These are phyloP conservation scores for Colletotrichum sp. DNA, from an alignment of 2,329 filamentous ascomycete species.

Conservation along the genomic window DNA sequence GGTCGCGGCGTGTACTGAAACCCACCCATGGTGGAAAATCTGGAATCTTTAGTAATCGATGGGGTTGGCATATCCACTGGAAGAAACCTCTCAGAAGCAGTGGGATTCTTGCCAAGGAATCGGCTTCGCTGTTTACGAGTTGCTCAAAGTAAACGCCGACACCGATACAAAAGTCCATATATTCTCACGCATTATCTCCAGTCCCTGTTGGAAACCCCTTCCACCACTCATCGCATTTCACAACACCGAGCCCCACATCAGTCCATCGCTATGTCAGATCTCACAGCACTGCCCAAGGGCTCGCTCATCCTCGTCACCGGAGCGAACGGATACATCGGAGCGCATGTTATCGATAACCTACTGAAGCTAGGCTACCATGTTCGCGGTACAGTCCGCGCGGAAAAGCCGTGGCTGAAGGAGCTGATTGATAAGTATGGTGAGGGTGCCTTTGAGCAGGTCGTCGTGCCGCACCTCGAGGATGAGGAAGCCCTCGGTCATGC, in stretches of 20 bases:
- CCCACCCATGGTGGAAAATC: not conserved
- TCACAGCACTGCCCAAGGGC: constrained; percentile 26
- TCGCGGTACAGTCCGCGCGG: constrained; percentile 45
- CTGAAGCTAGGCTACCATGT: constrained; percentile 45
- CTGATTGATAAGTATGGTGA: constrained; percentile 37
- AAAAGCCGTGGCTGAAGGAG: constrained; percentile 33
- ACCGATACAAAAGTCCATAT: not conserved
- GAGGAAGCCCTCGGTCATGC: constrained; percentile 28
- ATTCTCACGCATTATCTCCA: not conserved
- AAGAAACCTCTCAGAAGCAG: not conserved
- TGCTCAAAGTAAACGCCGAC: not conserved
- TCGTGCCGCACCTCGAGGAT: constrained; percentile 36
- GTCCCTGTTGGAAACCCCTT: not conserved
- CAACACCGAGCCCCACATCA: not conserved
- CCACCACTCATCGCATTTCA: not conserved
- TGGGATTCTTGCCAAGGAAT: not conserved
- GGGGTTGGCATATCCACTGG: not conserved
- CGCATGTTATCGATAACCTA: constrained; percentile 42
- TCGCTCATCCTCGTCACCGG: constrained; percentile 46
- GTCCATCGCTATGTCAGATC: not conserved
- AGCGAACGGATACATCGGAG: constrained; percentile 45
- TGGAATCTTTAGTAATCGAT: not conserved
- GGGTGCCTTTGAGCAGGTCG: constrained; percentile 34
- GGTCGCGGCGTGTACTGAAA: not conserved
- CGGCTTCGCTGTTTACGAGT: not conserved